Base-by-base conservation (phyloP, 352 stramenopile species). In the Globisporangium carolinianum region DNA sequence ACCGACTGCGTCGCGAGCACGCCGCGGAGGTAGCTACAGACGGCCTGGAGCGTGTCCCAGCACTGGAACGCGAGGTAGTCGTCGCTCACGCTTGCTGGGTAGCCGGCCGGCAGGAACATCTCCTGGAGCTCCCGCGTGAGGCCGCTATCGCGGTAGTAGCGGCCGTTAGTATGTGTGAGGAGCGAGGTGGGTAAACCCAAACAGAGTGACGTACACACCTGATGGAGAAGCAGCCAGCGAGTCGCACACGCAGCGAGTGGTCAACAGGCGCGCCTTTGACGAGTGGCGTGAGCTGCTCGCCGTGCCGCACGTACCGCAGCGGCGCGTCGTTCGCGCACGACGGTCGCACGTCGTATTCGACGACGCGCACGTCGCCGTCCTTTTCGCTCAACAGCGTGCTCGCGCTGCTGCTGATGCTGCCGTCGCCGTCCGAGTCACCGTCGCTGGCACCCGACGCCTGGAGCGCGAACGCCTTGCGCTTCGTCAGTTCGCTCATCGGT, bases 31-130 rank as follows among this genome's bases (percentile, higher is more conserved):
- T 98, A 98, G 57, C 85, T 97, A 68, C 93, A 98, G 63, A 98
- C 85, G 63, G 79, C 82, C 65, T 98, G 96, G 32, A 98, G 63
- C 4, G 88, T 97, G 79, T 98, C 96, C 75, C 95, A 98, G 55
- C 91, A 80, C 77, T 98, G 96, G 72, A 98, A 98, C 54, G 78
- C 65, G 41, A 98, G 70, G 73, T 98, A 98, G 67, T 95, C 87
- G 47, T 90, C 80, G 43, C 75, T 89, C 60, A 95, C 85, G 45
- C 75, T 90, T 65, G 83, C 73, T n/a, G 87, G 87, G 69, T 94
- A 95, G 1, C 86, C 85, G 5, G 73, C 82, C 0, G 87, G 87
- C 5, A 95, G 61, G 60, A 96, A 96, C 76, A 91, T 94, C 60
- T 91, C 82, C 62, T 86, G 79, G 43, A 89, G 67, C 57, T 91